Evolutionary conservation across 2,329 filamentous ascomycete genomes (phyloP), one percentile per base, ranked within the genome.

Genomic region (Madurella mycetomatis): DNA sequence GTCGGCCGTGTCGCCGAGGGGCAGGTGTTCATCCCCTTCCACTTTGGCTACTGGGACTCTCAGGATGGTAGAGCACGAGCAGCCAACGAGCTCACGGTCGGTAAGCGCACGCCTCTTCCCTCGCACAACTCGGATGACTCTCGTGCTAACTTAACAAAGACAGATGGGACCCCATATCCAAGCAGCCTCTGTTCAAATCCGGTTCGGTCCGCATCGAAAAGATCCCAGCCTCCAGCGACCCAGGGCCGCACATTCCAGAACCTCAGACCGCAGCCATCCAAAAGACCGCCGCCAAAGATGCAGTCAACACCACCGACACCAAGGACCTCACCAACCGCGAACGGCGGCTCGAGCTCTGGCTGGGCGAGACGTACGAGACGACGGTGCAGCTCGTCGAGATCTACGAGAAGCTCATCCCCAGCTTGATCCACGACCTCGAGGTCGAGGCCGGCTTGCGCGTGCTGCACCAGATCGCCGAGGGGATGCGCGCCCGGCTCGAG

Each of bases 1-100:
- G 58, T 69, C 4, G 69, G 68, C 0, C 53, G 62, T 3, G 68
- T 69, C 9, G 51, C 49, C 11, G 37, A 62, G 17, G 68, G 69
- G 2, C 67, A 71, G 46, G 63, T 66, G 5, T 72, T 72, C 46
- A 68, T 71, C n/a, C 69, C 69, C 2, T 72, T 72, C 44, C 70
- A 72, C 48, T 71, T 69, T 59, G 69, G 69, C 8, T 71, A 72
- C 47, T 72, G 61, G 43, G 70, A 72, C 58, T 57, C 60, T 9
- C 62, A 64, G n/a, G 67, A 67, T 44, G 66, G 62, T 7, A 43
- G 64, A 34, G 64, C 69, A 2, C 54, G 66, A 16, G 70, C 70
- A 8, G 70, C 69, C 0, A 72, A 72, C 57, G 70, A 72, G 51
- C 60, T 72, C 11, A 72, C 70, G 11, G 62, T 64, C 30, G 65